Evolutionary conservation across 805 yeast species (phyloP), one percentile per base, ranked within the genome.

Genomic region (Cephaloascus albidus): DNA sequence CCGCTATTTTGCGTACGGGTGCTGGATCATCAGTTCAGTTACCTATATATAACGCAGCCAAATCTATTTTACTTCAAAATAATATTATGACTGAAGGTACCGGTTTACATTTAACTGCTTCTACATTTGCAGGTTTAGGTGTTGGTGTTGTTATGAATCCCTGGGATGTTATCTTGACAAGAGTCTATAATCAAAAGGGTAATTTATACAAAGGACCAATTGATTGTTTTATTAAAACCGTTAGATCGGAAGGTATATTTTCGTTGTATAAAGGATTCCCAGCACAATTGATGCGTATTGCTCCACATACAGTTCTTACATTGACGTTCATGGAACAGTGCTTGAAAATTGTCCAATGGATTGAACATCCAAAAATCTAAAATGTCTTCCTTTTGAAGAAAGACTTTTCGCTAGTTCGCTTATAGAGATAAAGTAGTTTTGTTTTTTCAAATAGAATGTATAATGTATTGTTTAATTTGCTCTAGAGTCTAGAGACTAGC

Each of bases 61-160:
- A 93, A 60, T 62, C 70, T 45, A 69, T 75, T 44, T 58, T 89
- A 18, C 62, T 76, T 36, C 65, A 70, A 16, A 57, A 78, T 49
- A 66, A 74, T 20, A 28, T 80, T 15, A 65, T 81, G 42, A 57
- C 58, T 4, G 83, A 82, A 33, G 86, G 89, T 26, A 72, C 89
- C 2, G 67, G 70, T 2, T 63, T 85, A 43, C 96, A 88, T 57
- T 69, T 90, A 45, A 53, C 72, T 10, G 76, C 96, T 1, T 76
- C 88, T 34, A 77, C 89, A 1, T 63, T 73, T 45, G 81, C 96
- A 5, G 98, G 98, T 35, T 57, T 88, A 33, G 96, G 96, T 50
- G 97, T 93, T 26, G 89, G 94, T 38, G 68, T 89, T 17, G 95
- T 86, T 26, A 90, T 93, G 97, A 93, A 89, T 58, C 97, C 98